These are phyloP conservation scores for Crucibulum laeve DNA, from an alignment of 768 basidiomycete species.

Conservation along the genomic window DNA sequence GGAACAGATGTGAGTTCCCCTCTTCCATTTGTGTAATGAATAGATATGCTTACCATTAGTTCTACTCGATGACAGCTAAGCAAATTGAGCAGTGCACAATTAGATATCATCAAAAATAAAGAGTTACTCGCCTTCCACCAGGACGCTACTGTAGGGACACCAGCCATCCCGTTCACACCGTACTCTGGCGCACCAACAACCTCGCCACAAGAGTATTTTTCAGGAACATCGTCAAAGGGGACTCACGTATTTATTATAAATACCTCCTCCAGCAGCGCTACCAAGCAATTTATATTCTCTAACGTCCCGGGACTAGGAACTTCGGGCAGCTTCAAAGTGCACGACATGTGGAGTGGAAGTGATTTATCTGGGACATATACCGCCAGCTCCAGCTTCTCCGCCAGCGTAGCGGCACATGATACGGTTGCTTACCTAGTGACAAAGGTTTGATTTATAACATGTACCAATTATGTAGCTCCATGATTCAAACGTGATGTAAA, in stretches of 20 bases:
- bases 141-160: constrained; percentile 37
- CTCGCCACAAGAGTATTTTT: constrained; percentile 48
- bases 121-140: constrained; percentile 55
- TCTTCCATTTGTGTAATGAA: neutral
- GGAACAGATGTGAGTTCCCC: constrained; percentile 32
- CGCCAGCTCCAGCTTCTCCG: constrained; percentile 28
- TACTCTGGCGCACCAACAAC: constrained; percentile 31
- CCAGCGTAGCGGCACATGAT: constrained; percentile 44
- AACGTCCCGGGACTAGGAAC: constrained; percentile 40
- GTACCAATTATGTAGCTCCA: no score
- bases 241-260: constrained; percentile 54
- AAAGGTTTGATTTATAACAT: neutral
- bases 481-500: no score
- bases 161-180: constrained; percentile 45
- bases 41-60: neutral
- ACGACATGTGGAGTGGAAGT: constrained; percentile 51
- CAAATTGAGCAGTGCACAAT: constrained; percentile 31
- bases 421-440: constrained; percentile 47
- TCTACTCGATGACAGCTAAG: constrained; percentile 30
- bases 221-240: constrained; percentile 44
- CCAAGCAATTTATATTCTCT: constrained; percentile 41
- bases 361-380: constrained; percentile 38
- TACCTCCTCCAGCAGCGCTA: constrained; percentile 31
- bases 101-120: constrained; percentile 44
- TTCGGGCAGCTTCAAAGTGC: constrained; percentile 32